A percentile compares a stretch with the other conserved stretches of the same genome.
phyloP scores from a whole-genome alignment of 1,284 basidiomycete genomes.

The Chalciporus sp. region DNA sequence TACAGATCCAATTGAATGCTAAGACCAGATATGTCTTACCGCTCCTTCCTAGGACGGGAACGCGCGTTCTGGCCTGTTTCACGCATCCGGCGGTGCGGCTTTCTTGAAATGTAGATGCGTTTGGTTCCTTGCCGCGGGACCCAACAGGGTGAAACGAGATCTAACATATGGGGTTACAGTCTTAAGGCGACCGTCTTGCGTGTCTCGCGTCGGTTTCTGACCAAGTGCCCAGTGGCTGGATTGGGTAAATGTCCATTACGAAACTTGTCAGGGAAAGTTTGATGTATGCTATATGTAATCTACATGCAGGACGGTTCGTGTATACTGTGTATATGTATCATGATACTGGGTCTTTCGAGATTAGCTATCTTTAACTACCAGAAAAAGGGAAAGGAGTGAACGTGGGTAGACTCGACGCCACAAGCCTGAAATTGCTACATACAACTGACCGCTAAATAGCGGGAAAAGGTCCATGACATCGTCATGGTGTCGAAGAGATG shows the following conservation, averaged over 20 bases:
- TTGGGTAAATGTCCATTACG: too few species aligned
- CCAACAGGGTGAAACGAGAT: too few species aligned
- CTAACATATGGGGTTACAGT: too few species aligned
- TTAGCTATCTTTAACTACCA: neutral
- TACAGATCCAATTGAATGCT: too few species aligned
- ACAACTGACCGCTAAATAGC: neutral
- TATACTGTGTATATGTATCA: neutral
- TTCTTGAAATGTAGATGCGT: neutral
- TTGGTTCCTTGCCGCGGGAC: too few species aligned
- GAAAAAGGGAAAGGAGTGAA: slow-evolving; percentile 6
- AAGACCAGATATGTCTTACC: neutral
- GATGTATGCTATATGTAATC: neutral
- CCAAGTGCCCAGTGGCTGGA: too few species aligned
- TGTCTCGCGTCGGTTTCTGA: too few species aligned
- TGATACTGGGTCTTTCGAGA: neutral
- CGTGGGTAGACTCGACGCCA: slow-evolving; percentile 14
- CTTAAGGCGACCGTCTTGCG: too few species aligned
- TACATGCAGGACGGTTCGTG: neutral
- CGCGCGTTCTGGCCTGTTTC: neutral
- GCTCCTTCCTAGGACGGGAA: neutral
- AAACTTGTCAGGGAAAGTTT: neutral
- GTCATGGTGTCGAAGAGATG: neutral
- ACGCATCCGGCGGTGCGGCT: neutral
- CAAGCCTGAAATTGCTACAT: neutral
- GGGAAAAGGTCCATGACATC: neutral